Evolutionary conservation across 208 protist genomes (phyloP).

Genomic region (Entamoeba invadens): DNA sequence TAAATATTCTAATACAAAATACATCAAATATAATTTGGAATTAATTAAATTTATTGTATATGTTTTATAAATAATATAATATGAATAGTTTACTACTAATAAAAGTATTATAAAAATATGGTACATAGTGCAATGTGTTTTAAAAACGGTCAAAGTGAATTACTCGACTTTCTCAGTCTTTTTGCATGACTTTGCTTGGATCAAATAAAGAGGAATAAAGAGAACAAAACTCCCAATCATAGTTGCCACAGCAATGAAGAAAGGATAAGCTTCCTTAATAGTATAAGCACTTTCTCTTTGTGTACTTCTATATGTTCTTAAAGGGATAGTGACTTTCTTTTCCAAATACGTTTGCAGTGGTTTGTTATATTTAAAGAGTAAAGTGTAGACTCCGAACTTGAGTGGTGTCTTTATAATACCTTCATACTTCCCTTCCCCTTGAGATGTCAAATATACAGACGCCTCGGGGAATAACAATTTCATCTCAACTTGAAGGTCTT

Average conservation of each 20-base stretch:
- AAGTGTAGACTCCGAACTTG: background rate
- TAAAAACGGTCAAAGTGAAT: too few relatives aligned
- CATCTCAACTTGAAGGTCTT: background rate
- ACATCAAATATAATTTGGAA: too few relatives aligned
- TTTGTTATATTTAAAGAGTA: background rate
- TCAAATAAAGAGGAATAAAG: background rate
- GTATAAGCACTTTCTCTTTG: background rate
- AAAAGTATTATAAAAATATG: too few relatives aligned
- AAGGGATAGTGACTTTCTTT: background rate
- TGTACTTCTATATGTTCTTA: background rate
- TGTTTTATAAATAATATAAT: too few relatives aligned
- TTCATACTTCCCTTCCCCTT: background rate
- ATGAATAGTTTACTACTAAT: too few relatives aligned
- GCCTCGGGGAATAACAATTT: background rate
- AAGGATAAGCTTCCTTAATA: background rate
- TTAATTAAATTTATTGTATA: too few relatives aligned
- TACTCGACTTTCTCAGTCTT: too few relatives aligned
- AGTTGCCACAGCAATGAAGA: background rate
- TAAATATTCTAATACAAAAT: too few relatives aligned
- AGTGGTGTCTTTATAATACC: background rate
- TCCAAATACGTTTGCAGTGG: background rate
- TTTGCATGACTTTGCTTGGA: background rate
- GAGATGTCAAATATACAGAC: background rate
- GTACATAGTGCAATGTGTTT: too few relatives aligned
- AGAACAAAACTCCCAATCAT: background rate